Percentiles rank a stretch among this genome's conserved stretches.
Conservation (phyloP, 176 grass and related monocot genomes). For the Pharus latifolius region DNA sequence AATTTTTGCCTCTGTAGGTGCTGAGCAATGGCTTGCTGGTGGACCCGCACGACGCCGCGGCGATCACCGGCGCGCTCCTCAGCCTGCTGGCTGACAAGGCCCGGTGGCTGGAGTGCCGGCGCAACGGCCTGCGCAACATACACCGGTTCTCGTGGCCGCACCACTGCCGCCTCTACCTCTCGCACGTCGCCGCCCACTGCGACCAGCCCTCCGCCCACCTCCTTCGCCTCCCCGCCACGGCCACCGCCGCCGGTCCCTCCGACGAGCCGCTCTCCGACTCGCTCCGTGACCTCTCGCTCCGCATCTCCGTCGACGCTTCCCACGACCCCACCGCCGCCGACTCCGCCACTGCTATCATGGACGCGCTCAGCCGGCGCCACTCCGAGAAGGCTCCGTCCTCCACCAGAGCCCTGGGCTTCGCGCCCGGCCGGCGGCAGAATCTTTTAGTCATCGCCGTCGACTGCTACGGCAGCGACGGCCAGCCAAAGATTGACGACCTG, state of each 20-base stretch:
- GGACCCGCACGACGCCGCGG: conserved; percentile 66
- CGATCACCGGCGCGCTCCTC: conserved; percentile 59
- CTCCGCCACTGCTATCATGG: conserved; percentile 40
- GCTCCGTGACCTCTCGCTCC: conserved; percentile 70
- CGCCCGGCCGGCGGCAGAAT: conserved; percentile 29
- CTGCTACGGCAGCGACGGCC: conserved; percentile 43
- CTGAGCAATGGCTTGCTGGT: conserved; percentile 76
- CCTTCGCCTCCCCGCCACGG: conserved; percentile 17
- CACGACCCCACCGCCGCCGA: conserved; percentile 23
- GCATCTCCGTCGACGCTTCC: conserved; percentile 53
- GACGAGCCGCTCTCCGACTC: conserved; percentile 64
- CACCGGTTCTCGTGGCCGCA: conserved; percentile 96
- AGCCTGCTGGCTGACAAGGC: conserved; percentile 69
- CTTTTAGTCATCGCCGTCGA: conserved; percentile 55
- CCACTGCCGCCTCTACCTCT: conserved; percentile 91
- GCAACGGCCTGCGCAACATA: conserved; percentile 86
- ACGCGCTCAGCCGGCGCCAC: conserved; percentile 43
- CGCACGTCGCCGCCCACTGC: conserved; percentile 43
- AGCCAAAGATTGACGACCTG: conserved; percentile 9
- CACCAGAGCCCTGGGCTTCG: neutral
- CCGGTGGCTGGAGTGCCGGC: conserved; percentile 78
- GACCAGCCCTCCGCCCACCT: conserved; percentile 32
- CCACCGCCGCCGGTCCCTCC: neutral
- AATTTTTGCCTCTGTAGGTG: no score
- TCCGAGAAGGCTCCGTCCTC: neutral